Evolutionary conservation across 257 asterid species (phyloP).

Genomic region (Solanum arcanum): DNA sequence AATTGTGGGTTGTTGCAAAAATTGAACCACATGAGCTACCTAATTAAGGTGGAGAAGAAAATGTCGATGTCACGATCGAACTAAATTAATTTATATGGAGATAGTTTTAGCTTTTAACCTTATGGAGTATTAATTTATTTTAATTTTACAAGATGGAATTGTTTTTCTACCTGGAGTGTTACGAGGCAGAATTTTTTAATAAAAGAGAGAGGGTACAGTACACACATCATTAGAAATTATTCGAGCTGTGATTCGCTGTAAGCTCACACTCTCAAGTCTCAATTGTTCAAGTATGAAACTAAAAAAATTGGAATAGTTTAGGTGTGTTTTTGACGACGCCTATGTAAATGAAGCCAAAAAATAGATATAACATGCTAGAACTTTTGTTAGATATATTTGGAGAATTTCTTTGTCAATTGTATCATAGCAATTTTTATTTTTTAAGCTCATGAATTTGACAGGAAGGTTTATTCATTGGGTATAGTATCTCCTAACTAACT

Average conservation of each 20-base stretch:
- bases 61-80: background rate
- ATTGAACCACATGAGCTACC: background rate
- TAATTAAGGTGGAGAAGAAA: background rate
- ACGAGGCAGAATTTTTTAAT: background rate
- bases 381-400: background rate
- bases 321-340: background rate
- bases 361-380: background rate
- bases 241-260: background rate
- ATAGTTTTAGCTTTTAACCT: background rate
- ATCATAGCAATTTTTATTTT: background rate
- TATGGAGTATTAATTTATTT: no score
- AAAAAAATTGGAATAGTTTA: background rate
- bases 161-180: background rate
- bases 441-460: background rate
- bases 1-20: background rate
- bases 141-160: background rate
- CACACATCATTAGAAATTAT: background rate
- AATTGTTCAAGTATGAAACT: background rate
- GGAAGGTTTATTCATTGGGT: background rate
- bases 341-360: background rate
- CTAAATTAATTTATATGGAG: background rate
- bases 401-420: background rate
- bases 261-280: background rate
- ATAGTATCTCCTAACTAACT: background rate
- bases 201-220: background rate